Percentiles rank a stretch among this genome's conserved stretches.
Evolutionary conservation across 73 alveolate genomes (phyloP).

Genomic region (Tetrahymena borealis): DNA sequence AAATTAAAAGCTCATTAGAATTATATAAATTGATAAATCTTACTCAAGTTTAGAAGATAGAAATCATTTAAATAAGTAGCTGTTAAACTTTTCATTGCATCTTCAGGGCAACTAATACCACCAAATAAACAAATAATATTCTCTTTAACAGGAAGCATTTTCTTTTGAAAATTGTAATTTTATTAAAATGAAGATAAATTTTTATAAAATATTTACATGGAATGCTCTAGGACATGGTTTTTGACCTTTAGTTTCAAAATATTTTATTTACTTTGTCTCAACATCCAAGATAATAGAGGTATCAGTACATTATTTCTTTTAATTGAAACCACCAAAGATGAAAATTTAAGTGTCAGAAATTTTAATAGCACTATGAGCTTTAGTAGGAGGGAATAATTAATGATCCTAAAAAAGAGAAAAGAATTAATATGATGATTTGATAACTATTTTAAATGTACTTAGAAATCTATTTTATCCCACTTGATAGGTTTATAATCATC

Average conservation of each 20-base stretch:
- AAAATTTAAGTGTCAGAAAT: constrained; percentile 8
- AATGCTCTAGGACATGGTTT: constrained; percentile 42
- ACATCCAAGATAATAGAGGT: constrained; percentile 16
- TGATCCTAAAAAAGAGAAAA: constrained; percentile 9
- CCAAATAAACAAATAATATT: constrained; percentile 33
- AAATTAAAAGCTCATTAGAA: background rate
- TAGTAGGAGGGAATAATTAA: constrained; percentile 8
- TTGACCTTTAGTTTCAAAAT: constrained; percentile 23
- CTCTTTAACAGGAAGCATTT: constrained; percentile 25
- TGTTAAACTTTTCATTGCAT: constrained; percentile 8
- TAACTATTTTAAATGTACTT: background rate
- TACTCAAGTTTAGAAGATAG: constrained; percentile 14
- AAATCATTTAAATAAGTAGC: constrained; percentile 27
- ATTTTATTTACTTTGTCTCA: background rate
- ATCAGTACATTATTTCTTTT: constrained; percentile 22
- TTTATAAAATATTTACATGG: background rate
- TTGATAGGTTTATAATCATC: constrained; percentile 16
- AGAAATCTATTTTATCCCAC: constrained; percentile 12
- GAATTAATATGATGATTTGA: background rate
- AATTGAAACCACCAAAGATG: constrained; percentile 31
- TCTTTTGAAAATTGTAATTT: background rate
- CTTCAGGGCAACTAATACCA: constrained; percentile 22
- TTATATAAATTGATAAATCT: background rate
- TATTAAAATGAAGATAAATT: background rate
- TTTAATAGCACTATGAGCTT: constrained; percentile 22